Conservation (phyloP, 805 yeast species). For the Danielia reshetovae region DNA sequence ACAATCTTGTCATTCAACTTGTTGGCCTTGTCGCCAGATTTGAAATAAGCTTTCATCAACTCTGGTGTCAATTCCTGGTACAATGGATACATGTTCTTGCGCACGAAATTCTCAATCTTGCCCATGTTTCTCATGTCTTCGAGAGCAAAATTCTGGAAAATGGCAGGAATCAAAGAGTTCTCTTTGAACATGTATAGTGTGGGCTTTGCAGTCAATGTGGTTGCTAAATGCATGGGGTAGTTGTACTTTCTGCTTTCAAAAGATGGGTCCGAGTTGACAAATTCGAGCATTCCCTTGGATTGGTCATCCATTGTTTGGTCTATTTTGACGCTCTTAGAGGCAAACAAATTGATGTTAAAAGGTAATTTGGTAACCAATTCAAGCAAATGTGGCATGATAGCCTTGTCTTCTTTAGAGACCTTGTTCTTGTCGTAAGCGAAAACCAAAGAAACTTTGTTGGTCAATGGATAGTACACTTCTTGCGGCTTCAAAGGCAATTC, state of each 20-base stretch:
- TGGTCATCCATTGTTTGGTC: constrained; percentile 40
- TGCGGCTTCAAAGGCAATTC: constrained; percentile 29
- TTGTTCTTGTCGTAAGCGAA: constrained; percentile 50
- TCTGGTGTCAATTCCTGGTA: constrained; percentile 48
- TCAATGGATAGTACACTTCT: constrained; percentile 33
- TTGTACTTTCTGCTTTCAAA: constrained; percentile 33
- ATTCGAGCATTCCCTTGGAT: constrained; percentile 37
- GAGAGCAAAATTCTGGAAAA: constrained; percentile 60
- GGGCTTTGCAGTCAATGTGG: constrained; percentile 57
- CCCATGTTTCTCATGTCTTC: constrained; percentile 55
- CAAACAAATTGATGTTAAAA: constrained; percentile 49
- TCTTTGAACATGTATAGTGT: constrained; percentile 60
- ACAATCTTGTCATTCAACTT: constrained; percentile 38
- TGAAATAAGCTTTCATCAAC: constrained; percentile 33
- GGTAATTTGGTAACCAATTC: constrained; percentile 59
- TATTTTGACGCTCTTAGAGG: constrained; percentile 43
- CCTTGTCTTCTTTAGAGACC: constrained; percentile 57
- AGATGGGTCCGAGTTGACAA: constrained; percentile 39
- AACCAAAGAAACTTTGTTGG: constrained; percentile 47
- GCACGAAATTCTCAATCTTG: constrained; percentile 48
- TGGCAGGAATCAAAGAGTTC: constrained; percentile 45
- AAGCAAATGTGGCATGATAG: constrained; percentile 54
- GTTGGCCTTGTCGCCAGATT: constrained; percentile 15
- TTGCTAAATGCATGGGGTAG: constrained; percentile 45
- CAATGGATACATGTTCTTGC: constrained; percentile 46